phyloP scores from a whole-genome alignment of 2,329 filamentous ascomycete genomes.

The Alternaria ethzedia region DNA sequence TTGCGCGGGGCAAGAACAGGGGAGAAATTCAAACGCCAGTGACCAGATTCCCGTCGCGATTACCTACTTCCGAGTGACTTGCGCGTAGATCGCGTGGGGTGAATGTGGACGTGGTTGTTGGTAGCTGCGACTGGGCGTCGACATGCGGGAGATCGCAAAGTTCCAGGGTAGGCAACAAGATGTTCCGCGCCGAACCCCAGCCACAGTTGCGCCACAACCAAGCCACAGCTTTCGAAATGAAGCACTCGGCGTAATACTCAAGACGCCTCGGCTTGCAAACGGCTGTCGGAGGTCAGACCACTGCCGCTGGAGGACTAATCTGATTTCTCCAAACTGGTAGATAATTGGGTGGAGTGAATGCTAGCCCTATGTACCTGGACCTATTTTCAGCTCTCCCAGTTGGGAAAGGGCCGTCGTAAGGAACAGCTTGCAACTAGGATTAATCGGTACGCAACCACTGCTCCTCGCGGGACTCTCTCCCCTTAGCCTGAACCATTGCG shows the following conservation, averaged over 20 bases:
- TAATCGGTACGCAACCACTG: constrained; percentile 31
- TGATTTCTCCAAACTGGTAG: neutral
- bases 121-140: constrained; percentile 6
- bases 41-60: constrained; percentile 10
- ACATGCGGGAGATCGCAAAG: constrained; percentile 13
- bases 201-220: constrained; percentile 9
- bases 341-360: neutral
- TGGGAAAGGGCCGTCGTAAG: constrained; percentile 24
- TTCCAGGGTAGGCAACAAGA: constrained; percentile 7
- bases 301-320: neutral
- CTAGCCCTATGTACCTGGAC: neutral
- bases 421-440: constrained; percentile 41
- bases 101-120: neutral
- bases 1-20: neutral
- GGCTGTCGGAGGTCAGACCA: constrained; percentile 1
- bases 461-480: constrained; percentile 24
- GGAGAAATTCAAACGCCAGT: neutral
- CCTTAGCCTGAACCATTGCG: constrained; percentile 34
- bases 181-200: constrained; percentile 10
- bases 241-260: constrained; percentile 16
- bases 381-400: constrained; percentile 33
- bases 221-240: constrained; percentile 11
- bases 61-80: neutral
- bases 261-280: neutral
- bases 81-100: constrained; percentile 9